Percentiles rank a stretch among this genome's conserved stretches.
These are phyloP conservation scores for Endocladia muricata DNA, from an alignment of 31 red algal species.

Conservation along the genomic window DNA sequence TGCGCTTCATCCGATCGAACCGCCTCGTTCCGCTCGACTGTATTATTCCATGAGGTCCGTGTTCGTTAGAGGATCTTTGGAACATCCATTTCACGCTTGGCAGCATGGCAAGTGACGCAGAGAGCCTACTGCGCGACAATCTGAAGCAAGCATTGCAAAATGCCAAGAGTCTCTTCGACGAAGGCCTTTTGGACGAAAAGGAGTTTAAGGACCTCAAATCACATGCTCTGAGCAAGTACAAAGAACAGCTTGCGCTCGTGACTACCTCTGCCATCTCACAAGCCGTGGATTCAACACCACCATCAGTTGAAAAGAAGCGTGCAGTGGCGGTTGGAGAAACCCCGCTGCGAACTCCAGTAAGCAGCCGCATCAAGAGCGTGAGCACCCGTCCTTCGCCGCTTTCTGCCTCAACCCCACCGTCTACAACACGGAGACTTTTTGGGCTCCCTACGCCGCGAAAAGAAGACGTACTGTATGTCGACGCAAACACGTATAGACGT, in stretches of 20 bases:
- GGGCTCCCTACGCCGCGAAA: background rate
- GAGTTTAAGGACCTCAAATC: slow-evolving; percentile 75
- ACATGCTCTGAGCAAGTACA: slow-evolving; percentile 62
- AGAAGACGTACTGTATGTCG: slow-evolving; percentile 8
- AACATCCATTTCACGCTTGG: no score
- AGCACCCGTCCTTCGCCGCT: background rate
- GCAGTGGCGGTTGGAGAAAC: background rate
- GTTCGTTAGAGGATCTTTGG: no score
- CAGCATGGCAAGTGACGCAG: slow-evolving; percentile 19
- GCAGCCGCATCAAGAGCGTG: background rate
- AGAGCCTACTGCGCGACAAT: slow-evolving; percentile 32
- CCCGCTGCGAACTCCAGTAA: background rate
- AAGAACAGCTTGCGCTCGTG: slow-evolving; percentile 39
- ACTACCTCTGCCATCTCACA: slow-evolving; percentile 14
- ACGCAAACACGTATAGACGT: slow-evolving; percentile 25
- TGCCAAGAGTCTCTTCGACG: slow-evolving; percentile 56
- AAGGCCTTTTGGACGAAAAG: slow-evolving; percentile 61
- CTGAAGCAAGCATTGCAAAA: slow-evolving; percentile 63
- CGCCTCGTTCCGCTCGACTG: no score
- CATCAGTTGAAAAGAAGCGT: background rate
- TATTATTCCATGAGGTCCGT: no score
- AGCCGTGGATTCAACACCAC: background rate
- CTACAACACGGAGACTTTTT: background rate
- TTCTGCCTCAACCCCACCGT: background rate
- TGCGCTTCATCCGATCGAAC: no score